phyloP scores from a whole-genome alignment of 2,329 filamentous ascomycete genomes.

The Microascus cirrosus region DNA sequence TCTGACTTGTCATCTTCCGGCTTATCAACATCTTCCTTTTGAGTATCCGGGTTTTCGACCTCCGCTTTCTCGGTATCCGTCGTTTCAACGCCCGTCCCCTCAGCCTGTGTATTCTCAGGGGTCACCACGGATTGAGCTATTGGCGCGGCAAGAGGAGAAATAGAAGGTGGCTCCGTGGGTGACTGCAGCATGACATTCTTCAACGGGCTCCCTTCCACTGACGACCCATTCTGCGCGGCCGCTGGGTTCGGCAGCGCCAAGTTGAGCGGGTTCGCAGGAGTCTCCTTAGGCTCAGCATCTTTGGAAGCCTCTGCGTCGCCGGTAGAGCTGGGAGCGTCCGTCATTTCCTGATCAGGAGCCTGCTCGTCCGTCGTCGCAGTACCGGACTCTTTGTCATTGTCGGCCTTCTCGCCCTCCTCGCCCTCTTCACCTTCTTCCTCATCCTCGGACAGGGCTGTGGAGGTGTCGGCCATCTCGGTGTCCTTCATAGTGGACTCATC shows the following conservation, averaged over 20 bases:
- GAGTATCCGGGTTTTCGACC: not conserved
- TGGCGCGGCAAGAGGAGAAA: not conserved
- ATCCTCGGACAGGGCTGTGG: conserved; percentile 32
- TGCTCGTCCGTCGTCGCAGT: not conserved
- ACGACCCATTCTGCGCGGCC: conserved; percentile 14
- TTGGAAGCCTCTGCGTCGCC: conserved; percentile 12
- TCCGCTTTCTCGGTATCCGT: not conserved
- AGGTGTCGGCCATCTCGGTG: conserved; percentile 40
- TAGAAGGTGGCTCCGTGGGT: conserved; percentile 23
- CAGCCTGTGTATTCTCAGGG: not conserved
- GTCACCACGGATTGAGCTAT: conserved; percentile 6
- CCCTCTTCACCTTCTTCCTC: conserved; percentile 35
- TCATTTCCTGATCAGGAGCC: conserved; percentile 9
- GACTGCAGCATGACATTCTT: conserved; percentile 39
- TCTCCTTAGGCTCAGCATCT: conserved; percentile 10
- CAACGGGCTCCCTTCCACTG: conserved; percentile 37
- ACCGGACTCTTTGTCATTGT: conserved; percentile 22
- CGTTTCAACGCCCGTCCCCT: not conserved
- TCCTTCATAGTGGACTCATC: conserved; percentile 33
- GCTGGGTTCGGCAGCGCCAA: conserved; percentile 17
- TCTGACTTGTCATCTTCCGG: too few species aligned
- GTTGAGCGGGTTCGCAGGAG: conserved; percentile 18
- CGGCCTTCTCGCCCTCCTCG: conserved; percentile 31
- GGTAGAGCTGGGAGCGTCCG: conserved; percentile 6
- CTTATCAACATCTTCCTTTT: not conserved